These are phyloP conservation scores for Stylosanthes scabra DNA, from an alignment of 331 rosid species.

Conservation along the genomic window DNA sequence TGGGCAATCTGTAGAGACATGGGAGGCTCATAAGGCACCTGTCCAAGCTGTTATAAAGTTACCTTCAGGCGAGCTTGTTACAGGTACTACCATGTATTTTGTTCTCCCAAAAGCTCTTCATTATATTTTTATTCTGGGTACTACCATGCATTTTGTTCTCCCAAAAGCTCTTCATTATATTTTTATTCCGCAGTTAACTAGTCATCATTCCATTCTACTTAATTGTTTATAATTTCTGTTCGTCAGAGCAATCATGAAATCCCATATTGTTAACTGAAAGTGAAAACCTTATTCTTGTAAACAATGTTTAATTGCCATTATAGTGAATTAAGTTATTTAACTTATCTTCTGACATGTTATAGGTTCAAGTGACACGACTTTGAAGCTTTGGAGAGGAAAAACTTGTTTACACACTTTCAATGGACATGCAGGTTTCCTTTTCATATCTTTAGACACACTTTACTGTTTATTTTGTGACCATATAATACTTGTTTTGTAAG, in stretches of 20 bases:
- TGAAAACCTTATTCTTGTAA: neutral
- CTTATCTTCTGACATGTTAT: constrained; percentile 33
- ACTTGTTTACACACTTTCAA: constrained; percentile 73
- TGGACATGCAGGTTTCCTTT: constrained; percentile 86
- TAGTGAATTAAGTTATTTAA: constrained; percentile 35
- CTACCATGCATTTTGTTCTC: constrained; percentile 34
- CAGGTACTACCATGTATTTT: constrained; percentile 60
- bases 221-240: constrained; percentile 11
- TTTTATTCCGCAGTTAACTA: constrained; percentile 6
- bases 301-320: constrained; percentile 14
- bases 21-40: constrained; percentile 92
- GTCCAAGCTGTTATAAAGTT: constrained; percentile 85
- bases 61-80: constrained; percentile 88
- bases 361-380: constrained; percentile 92
- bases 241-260: neutral
- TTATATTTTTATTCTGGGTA: constrained; percentile 47
- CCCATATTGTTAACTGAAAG: constrained; percentile 2
- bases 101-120: constrained; percentile 1
- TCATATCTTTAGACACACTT: constrained; percentile 23
- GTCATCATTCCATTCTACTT: neutral
- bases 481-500: neutral
- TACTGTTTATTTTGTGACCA: neutral
- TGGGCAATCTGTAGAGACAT: constrained; percentile 68
- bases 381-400: constrained; percentile 92
- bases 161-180: neutral